A percentile compares a stretch with the other conserved stretches of the same genome.
These are phyloP conservation scores for Phycomyces blakesleeanus DNA, from an alignment of 192 early-diverging fungal genomes.

Conservation along the genomic window DNA sequence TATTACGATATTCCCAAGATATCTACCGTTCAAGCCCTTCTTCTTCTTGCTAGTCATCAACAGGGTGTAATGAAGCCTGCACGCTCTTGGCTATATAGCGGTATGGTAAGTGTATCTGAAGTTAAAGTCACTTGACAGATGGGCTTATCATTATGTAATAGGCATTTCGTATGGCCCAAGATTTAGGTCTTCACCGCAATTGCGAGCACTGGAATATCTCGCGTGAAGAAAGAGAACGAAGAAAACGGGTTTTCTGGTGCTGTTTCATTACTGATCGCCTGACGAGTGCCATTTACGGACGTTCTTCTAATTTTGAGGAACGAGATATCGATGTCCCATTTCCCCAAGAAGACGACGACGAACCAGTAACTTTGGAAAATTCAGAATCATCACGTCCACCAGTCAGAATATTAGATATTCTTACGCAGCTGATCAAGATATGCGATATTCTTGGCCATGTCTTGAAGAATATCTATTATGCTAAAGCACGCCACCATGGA, in stretches of 20 bases:
- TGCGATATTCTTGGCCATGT: constrained; percentile 51
- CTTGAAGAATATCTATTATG: constrained; percentile 47
- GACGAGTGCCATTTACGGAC: constrained; percentile 61
- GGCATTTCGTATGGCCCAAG: constrained; percentile 75
- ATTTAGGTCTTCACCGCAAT: constrained; percentile 71
- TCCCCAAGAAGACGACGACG: constrained; percentile 33
- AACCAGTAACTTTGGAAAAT: not conserved
- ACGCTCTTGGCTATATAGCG: constrained; percentile 68
- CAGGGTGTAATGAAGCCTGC: constrained; percentile 65
- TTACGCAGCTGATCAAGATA: constrained; percentile 44
- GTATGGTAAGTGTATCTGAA: constrained; percentile 48
- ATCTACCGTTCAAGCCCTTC: constrained; percentile 60
- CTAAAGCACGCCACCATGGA: constrained; percentile 29
- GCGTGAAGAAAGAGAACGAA: constrained; percentile 52
- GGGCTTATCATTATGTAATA: not conserved
- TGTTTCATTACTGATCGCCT: constrained; percentile 69
- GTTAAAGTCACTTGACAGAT: not conserved
- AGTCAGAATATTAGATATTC: constrained; percentile 25
- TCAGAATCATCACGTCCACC: constrained; percentile 9
- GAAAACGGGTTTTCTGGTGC: constrained; percentile 74
- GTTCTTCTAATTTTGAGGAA: constrained; percentile 47
- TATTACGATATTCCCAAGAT: constrained; percentile 58
- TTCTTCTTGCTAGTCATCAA: constrained; percentile 64
- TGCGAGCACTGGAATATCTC: constrained; percentile 53
- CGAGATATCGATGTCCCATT: constrained; percentile 42